Evolutionary conservation across 306 rosid genomes (phyloP), one percentile per base, ranked within the genome.

Genomic region (Acacia confusa): DNA sequence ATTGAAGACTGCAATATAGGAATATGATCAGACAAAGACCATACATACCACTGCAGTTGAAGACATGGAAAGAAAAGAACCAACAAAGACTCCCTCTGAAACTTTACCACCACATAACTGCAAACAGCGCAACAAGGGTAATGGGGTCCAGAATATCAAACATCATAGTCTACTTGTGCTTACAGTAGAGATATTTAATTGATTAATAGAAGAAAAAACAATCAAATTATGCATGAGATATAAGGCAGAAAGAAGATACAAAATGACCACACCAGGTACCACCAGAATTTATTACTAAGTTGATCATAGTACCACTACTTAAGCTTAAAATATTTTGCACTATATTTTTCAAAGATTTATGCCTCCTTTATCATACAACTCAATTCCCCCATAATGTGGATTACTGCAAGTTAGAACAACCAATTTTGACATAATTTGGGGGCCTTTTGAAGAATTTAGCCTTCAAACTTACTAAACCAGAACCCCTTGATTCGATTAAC

Each of bases 41-140:
- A 55, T 88, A 96, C 98, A 71, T 88, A 96, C 98, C 94, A 93
- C 99, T 69, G 99, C 98, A 47, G 98, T 96, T 19, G 97, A 96
- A 74, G 99, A 96, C 97, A 96, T 91, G 40, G 99, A 96, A 78
- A 91, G 94, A 80, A 96, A 89, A 83, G 89, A 92, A 78, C 99
- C 99, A 83, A 92, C 89, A 60, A 91, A 95, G 28, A 96, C 90
- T 83, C 97, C 99, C 85, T 96, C 99, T 25, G 98, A 93, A 80
- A 96, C 84, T 82, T 88, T 92, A 72, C 99, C 99, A 64, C 99
- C 98, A 74, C 97, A 96, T 86, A 96, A 83, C 99, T 96, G 88
- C 82, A 95, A 84, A 89, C 82, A 77, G 80, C 82, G 84, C 80
- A 85, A 76, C 63, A 75, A 82, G 72, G 48, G 58, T 30, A 55